Base-by-base conservation (phyloP, 2,329 filamentous ascomycete genomes). In the Cladosporium halotolerans region DNA sequence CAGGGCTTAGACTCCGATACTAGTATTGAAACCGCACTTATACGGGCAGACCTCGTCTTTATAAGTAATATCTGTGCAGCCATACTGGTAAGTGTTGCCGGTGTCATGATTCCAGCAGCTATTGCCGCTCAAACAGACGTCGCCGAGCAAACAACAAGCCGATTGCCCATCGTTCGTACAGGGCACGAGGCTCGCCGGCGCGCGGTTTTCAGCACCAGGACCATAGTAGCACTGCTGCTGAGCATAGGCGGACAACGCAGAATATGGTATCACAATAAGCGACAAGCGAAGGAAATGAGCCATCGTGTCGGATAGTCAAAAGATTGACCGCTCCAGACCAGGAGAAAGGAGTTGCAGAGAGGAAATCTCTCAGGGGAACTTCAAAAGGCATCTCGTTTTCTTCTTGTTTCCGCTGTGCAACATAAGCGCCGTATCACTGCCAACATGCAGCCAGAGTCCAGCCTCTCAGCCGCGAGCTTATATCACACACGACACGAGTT, bases 331-430 rank as follows among this genome's bases (percentile, higher is more conserved):
- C 23, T 28, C 23, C 23, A 28, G 23, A 7, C 23, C 23, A 28
- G 23, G 23, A 28, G 23, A 14, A 39, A 39, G n/a, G 36, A n/a
- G n/a, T 14, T 14, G 36, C 4, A 14, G 8, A 39, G 36, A 39
- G 23, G 5, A 39, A 14, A 39, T 39, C 9, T 39, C 36, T 39
- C 16, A 39, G 36, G n/a, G 16, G 34, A 39, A 11, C 8, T 7
- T 28, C 77, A 88, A 16, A 39, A 39, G n/a, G 36, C 36, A 39
- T 4, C 23, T 39, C 36, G 13, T 8, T n/a, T 39, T 13, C 36
- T 14, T n/a, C 13, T 14, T 13, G 36, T 39, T 14, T 39, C 13
- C 36, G 10, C 8, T 14, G n/a, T n/a, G 36, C 36, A 16, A 39
- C 36, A 16, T 39, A 39, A 39, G 36, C 36, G 7, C 8, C 16